Percentiles rank a stretch among this genome's conserved stretches.
Conservation (phyloP, 768 basidiomycete species). For the Russula foetens region DNA sequence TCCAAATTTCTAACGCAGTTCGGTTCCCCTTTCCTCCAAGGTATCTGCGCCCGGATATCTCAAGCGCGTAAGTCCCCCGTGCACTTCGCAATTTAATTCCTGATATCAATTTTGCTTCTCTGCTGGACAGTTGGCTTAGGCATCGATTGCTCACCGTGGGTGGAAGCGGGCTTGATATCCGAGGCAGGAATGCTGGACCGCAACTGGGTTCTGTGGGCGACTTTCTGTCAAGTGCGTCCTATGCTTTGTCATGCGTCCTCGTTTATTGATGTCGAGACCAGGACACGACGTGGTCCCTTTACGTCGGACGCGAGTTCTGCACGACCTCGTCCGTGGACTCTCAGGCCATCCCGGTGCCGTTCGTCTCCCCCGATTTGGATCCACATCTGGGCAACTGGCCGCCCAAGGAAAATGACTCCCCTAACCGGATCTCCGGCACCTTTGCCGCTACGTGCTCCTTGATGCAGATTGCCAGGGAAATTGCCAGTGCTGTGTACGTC, state of each 20-base stretch:
- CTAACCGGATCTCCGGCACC: conserved; percentile 15
- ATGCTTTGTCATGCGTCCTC: not conserved
- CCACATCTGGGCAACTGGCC: conserved; percentile 38
- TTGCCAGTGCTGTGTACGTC: conserved; percentile 17
- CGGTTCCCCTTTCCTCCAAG: conserved; percentile 24
- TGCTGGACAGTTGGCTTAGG: conserved; percentile 42
- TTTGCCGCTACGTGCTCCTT: conserved; percentile 18
- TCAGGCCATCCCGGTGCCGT: conserved; percentile 37
- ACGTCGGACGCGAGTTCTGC: conserved; percentile 55
- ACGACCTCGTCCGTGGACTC: conserved; percentile 33
- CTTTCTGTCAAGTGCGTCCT: conserved; percentile 40
- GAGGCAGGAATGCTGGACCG: conserved; percentile 48
- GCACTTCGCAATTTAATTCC: not conserved
- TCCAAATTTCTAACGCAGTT: not conserved
- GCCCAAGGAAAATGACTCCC: conserved; percentile 25
- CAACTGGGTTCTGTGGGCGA: conserved; percentile 54
- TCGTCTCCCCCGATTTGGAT: conserved; percentile 43
- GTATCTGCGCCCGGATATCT: conserved; percentile 50
- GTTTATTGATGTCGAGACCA: conserved; percentile 18
- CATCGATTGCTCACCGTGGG: conserved; percentile 51
- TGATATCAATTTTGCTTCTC: not conserved
- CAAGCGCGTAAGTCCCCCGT: conserved; percentile 44
- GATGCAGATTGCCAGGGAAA: conserved; percentile 18
- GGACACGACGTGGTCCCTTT: conserved; percentile 60
- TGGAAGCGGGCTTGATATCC: conserved; percentile 42